Evolutionary conservation across 768 basidiomycete species (phyloP), one percentile per base, ranked within the genome.

Genomic region (Chalciporus piperatus): DNA sequence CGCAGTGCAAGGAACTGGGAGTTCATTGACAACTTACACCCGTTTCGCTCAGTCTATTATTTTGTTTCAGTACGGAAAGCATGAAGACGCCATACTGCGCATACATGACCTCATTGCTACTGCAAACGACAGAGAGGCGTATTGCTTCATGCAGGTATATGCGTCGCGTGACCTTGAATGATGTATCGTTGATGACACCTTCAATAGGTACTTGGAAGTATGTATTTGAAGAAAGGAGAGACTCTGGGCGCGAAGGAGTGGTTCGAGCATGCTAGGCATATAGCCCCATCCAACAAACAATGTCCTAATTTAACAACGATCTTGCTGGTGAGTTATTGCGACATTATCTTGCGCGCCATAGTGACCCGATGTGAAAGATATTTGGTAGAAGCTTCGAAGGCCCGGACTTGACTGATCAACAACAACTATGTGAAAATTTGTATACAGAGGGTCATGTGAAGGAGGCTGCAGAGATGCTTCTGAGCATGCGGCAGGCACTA

Each of bases 341-440:
- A 3, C 4, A n/a, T 4, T 8, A 20, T 7, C 10, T 46, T 14
- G 8, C 10, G 45, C 32, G 3, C 7, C 7, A 22, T 23, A n/a
- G 22, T 46, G 25, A 46, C 20, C 28, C 6, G 9, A 9, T 46
- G 7, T 23, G 33, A 35, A 37, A 46, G 43, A 28, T 51, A 45
- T 51, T 51, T 41, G 50, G 43, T 6, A 35, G 37, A 25, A 19
- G 35, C 12, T 51, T 51, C 13, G 44, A 51, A 8, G 10, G 39
- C 38, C 35, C 27, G 17, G 45, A 32, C 5, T 10, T 46, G 33
- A 16, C 45, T 37, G 33, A 28, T 16, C 33, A 35, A 16, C 20
- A 12, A 22, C 33, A 23, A 4, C 20, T 46, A 10, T 46, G 45
- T 23, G 33, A 46, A 25, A 23, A 16, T 3, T 30, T 30, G 28